These are phyloP conservation scores for Iris pallida DNA, from an alignment of 116 monocot genomes.

Conservation along the genomic window DNA sequence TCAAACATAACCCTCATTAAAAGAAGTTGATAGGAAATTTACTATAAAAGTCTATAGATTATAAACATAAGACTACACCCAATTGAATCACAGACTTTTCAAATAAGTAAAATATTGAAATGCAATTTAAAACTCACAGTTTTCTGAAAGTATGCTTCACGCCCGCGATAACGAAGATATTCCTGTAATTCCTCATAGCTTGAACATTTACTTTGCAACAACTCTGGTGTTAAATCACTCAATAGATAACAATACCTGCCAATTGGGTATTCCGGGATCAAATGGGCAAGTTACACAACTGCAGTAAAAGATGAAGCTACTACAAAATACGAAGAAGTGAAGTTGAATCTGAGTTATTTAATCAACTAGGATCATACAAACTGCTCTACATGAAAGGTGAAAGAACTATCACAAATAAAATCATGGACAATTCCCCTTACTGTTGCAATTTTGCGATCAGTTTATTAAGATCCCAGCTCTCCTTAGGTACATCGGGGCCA, in stretches of 20 bases:
- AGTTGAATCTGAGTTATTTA: neutral
- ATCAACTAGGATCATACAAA: constrained; percentile 1
- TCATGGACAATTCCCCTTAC: constrained; percentile 29
- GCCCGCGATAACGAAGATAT: constrained; percentile 66
- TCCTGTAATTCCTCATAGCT: constrained; percentile 70
- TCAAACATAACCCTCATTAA: no score
- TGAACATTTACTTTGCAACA: constrained; percentile 52
- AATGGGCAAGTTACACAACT: neutral
- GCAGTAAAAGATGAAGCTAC: neutral
- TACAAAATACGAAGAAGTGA: neutral
- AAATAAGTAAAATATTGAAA: no score
- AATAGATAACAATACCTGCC: constrained; percentile 86
- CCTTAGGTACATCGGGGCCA: constrained; percentile 52
- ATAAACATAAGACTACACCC: no score
- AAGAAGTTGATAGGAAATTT: no score
- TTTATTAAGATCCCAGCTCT: constrained; percentile 79
- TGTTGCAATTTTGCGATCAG: constrained; percentile 91
- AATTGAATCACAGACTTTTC: no score
- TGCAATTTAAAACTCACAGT: constrained; percentile 30
- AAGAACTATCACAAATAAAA: no score
- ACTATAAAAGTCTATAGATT: no score
- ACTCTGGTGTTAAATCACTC: constrained; percentile 74
- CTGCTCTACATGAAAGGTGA: neutral
- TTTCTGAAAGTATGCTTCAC: constrained; percentile 94
- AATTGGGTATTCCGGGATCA: neutral